Base-by-base conservation (phyloP, 768 basidiomycete genomes). In the Crepidotus variabilis region DNA sequence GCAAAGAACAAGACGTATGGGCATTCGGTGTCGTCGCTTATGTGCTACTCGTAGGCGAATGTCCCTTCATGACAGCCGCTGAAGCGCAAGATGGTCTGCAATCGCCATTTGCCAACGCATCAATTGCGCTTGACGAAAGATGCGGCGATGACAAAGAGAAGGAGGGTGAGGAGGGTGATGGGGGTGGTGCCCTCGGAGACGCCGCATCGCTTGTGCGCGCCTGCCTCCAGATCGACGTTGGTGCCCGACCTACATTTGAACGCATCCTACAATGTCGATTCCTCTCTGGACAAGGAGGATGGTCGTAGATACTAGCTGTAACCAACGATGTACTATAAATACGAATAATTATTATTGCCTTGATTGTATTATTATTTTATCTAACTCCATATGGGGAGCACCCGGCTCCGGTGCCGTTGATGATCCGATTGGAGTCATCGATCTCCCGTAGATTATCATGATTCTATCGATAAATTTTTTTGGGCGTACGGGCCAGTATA, bases 1-100 rank as follows among this genome's bases (percentile, higher is more conserved):
- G 96, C 34, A 95, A 94, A 67, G 94, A 96, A 68, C 95, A 98
- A 71, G 96, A 99, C 63, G 90, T 98, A 2, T 99, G 96, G 95
- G 96, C 96, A 0, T 91, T 96, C 58, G 96, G 96, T 13, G 94
- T 98, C 21, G 93, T 99, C 20, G 94, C 88, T 11, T 99, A 94
- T 69, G 96, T 99, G 55, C 83, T 99, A 59, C 81, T 98, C 16
- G 83, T 88, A 20, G 92, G 93, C 6, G 93, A 96, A 74, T 95
- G 93, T 65, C 92, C 92, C 1, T 95, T 94, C 75, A 84, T 87
- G 73, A 92, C 90, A 16, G 88, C 94, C 1, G 88, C 86, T 36
- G 95, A 98, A 69, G 92, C 94, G 0, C 91, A 95, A 63, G 88
- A 86, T 47, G 92, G 94, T 0, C 76, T 96, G 8, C 72, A 77